Base-by-base conservation (phyloP, 805 yeast species). In the Yarrowia divulgata region DNA sequence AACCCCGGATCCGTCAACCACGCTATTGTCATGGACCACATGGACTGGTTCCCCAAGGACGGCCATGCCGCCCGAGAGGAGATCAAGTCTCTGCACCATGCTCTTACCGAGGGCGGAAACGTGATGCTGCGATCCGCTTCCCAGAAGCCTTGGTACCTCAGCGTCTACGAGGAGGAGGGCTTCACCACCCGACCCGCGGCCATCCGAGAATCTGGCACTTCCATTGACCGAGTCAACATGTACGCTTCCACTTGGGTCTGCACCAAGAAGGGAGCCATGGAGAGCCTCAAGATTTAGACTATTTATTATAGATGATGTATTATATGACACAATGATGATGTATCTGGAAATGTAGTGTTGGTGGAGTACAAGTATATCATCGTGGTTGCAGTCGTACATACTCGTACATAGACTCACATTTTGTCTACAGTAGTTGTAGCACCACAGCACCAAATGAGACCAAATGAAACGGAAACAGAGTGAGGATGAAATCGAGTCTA, bases 211-310 rank as follows among this genome's bases (percentile, higher is more conserved):
- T 78, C 88, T 23, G 91, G 91, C 9, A 79, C 81, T 68, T 82
- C 90, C 70, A 90, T 90, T 76, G 96, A 90, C 77, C 83, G 96
- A 72, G 89, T 87, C 72, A 90, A 91, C 78, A 90, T 90, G 96
- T 90, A 90, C 76, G 95, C 96, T 3, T 89, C 94, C 2, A 90
- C 96, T 1, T 90, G 96, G 96, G 86, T 91, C 19, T 89, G 93
- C 77, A 87, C 88, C 37, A 90, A 90, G 76, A 63, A 49, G 55
- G 68, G 57, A n/a, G 68, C 68, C 35, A 49, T 63, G 57, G 70
- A 63, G 70, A 50, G 29, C 32, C 68, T 63, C 32, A 63, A 63
- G 68, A 63, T 63, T 49, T 63, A 63, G 57, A 63, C 50, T 63
- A 63, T 63, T 60, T 60, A 60, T 60, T 60, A 60, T 60, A 60